These are phyloP conservation scores for Puccinia horiana DNA, from an alignment of 1,284 basidiomycete genomes.

Conservation along the genomic window DNA sequence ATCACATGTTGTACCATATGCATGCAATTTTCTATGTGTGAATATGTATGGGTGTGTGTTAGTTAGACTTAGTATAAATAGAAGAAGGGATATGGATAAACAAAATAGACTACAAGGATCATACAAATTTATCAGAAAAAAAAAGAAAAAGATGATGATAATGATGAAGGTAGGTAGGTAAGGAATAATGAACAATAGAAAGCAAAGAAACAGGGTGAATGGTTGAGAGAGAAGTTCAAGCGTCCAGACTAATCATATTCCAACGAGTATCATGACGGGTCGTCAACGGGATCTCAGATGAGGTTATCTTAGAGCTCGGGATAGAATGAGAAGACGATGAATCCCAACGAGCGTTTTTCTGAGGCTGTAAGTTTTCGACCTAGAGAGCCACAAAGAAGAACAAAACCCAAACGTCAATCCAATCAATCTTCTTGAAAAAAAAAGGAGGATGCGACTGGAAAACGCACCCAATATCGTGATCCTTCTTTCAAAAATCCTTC, in stretches of 20 bases:
- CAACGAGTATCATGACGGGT: constrained; percentile 36
- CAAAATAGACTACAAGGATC: too few relatives aligned
- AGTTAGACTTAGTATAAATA: too few relatives aligned
- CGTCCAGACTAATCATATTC: neutral
- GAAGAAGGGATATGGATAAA: too few relatives aligned
- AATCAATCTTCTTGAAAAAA: neutral
- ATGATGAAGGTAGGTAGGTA: too few relatives aligned
- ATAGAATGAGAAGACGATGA: neutral
- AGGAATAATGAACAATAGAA: too few relatives aligned
- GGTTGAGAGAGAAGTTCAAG: neutral
- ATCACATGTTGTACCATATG: too few relatives aligned
- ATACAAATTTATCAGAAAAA: too few relatives aligned
- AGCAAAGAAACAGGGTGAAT: neutral
- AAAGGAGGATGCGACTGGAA: neutral
- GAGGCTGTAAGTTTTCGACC: constrained; percentile 44
- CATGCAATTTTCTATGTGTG: too few relatives aligned
- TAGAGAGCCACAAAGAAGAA: neutral
- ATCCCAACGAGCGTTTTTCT: constrained; percentile 19
- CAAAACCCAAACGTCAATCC: neutral
- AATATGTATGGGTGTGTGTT: too few relatives aligned
- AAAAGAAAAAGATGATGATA: too few relatives aligned
- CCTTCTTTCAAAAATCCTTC: constrained; percentile 37
- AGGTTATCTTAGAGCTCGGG: neutral
- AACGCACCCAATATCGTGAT: constrained; percentile 40
- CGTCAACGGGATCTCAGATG: constrained; percentile 8